A percentile compares a stretch with the other conserved stretches of the same genome.
Evolutionary conservation across 768 basidiomycete genomes (phyloP).

Genomic region (Lentinula sp.): DNA sequence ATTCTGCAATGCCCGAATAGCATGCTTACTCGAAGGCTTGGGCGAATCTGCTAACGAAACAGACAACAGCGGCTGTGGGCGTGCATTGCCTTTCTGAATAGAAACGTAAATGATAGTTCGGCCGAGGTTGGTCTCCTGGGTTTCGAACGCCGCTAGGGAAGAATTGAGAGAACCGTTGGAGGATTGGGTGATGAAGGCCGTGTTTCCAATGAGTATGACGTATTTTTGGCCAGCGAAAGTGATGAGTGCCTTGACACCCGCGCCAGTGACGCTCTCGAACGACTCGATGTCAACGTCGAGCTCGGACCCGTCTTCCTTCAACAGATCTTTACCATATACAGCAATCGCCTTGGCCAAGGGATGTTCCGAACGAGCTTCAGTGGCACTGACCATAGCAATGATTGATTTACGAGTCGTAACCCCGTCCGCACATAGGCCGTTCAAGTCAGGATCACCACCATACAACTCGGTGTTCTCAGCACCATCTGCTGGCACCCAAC

Average conservation of each 20-base stretch:
- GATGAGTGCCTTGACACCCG: constrained; percentile 76
- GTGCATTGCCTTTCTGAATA: constrained; percentile 35
- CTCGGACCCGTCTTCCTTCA: constrained; percentile 38
- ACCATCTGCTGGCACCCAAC: constrained; percentile 53
- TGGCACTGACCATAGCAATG: constrained; percentile 76
- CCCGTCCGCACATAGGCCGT: constrained; percentile 55
- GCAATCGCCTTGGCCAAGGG: constrained; percentile 94
- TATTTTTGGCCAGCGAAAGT: constrained; percentile 44
- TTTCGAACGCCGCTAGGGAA: constrained; percentile 58
- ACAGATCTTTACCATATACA: constrained; percentile 63
- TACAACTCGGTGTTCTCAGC: constrained; percentile 30
- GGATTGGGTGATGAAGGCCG: constrained; percentile 59
- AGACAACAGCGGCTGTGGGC: constrained; percentile 62
- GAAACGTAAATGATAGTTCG: constrained; percentile 88
- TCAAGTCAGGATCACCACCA: constrained; percentile 35
- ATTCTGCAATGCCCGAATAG: constrained; percentile 69
- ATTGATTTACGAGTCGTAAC: constrained; percentile 52
- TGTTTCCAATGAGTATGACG: constrained; percentile 71
- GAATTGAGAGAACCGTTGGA: constrained; percentile 49
- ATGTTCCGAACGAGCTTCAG: constrained; percentile 92
- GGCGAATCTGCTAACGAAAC: constrained; percentile 85
- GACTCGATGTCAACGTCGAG: constrained; percentile 54
- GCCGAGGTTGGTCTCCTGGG: constrained; percentile 62
- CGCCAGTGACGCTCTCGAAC: constrained; percentile 88
- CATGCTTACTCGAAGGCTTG: constrained; percentile 78